Percentiles rank a stretch among this genome's conserved stretches.
Conservation (phyloP, 345 rosid genomes). For the Sisymbrium irio region DNA sequence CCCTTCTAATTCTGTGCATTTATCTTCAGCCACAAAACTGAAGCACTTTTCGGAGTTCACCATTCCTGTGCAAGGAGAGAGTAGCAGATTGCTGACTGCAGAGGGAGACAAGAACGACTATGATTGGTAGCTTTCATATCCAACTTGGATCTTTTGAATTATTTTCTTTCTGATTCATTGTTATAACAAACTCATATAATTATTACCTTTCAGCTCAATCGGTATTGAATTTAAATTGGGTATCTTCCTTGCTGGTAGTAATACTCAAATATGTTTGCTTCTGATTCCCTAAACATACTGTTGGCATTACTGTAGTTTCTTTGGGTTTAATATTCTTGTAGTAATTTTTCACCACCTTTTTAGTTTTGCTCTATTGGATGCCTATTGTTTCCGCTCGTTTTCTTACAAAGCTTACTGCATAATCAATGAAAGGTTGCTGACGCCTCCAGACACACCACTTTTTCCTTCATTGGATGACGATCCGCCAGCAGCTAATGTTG, state of each 20-base stretch:
- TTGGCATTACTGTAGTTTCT: not conserved
- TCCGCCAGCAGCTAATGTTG: constrained; percentile 52
- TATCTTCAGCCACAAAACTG: constrained; percentile 66
- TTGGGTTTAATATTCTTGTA: not conserved
- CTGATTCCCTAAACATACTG: not conserved
- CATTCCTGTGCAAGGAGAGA: constrained; percentile 83
- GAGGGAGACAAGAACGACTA: constrained; percentile 96
- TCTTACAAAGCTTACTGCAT: constrained; percentile 38
- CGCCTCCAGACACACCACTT: constrained; percentile 98
- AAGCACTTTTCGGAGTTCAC: constrained; percentile 75
- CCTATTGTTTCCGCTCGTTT: constrained; percentile 8
- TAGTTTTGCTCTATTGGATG: constrained; percentile 9
- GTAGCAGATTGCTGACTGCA: constrained; percentile 74
- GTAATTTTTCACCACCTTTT: not conserved
- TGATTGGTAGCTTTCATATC: constrained; percentile 64
- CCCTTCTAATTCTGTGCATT: constrained; percentile 18
- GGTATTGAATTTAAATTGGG: not conserved
- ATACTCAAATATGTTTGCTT: not conserved
- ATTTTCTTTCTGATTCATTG: constrained; percentile 3
- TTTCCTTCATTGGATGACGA: constrained; percentile 92
- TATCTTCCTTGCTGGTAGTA: not conserved
- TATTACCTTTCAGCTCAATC: not conserved
- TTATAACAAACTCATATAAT: not conserved
- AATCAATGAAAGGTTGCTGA: constrained; percentile 71
- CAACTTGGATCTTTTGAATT: not conserved